phyloP scores from a whole-genome alignment of 306 rosid genomes.

The Crataegus laevigata region DNA sequence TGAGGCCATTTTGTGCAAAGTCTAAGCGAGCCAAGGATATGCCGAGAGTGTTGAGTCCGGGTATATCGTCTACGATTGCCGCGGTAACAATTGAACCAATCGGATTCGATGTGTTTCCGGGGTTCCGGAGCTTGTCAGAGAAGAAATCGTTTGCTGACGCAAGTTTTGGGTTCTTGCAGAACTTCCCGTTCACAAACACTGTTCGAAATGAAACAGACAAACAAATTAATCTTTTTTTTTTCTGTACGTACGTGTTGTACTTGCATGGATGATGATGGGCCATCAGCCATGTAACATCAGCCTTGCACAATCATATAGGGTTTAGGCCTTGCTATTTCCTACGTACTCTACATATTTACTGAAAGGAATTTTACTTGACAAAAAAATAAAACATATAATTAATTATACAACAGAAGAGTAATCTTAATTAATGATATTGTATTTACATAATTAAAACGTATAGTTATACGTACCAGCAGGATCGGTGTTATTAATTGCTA shows the following conservation, averaged over 20 bases:
- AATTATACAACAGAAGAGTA: too few species aligned
- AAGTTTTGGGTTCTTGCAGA: not conserved
- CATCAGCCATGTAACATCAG: too few species aligned
- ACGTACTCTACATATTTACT: too few species aligned
- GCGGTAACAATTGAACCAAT: not conserved
- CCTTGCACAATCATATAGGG: too few species aligned
- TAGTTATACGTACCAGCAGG: not conserved
- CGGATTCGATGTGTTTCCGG: not conserved
- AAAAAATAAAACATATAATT: too few species aligned
- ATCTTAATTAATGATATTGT: too few species aligned
- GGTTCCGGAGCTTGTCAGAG: not conserved
- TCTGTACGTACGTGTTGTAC: too few species aligned
- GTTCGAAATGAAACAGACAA: not conserved
- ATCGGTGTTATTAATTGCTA: not conserved
- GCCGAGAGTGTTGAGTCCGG: conserved; percentile 3
- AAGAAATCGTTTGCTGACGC: not conserved
- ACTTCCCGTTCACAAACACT: conserved; percentile 3
- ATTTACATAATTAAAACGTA: too few species aligned
- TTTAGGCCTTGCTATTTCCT: too few species aligned
- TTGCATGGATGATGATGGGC: too few species aligned
- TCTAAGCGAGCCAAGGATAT: not conserved
- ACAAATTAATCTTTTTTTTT: not conserved
- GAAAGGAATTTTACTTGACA: too few species aligned
- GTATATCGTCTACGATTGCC: not conserved
- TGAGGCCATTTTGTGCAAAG: conserved; percentile 1